These are phyloP conservation scores for Euphorbia celastroides DNA, from an alignment of 441 rosid species.

Conservation along the genomic window DNA sequence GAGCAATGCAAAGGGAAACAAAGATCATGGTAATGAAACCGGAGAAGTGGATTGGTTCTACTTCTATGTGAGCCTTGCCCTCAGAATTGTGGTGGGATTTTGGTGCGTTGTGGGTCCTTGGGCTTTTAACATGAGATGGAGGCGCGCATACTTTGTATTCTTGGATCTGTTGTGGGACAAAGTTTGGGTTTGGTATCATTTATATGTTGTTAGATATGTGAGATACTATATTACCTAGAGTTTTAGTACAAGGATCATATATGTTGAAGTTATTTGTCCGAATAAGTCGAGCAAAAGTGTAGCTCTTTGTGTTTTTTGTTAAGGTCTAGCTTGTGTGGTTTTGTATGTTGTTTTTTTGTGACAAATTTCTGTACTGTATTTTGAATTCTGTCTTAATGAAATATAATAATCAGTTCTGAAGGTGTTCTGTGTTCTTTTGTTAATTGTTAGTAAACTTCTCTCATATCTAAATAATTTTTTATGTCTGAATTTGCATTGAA, in stretches of 20 bases:
- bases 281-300: no score
- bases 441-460: not conserved
- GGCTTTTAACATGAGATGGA: not conserved
- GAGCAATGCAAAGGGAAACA: not conserved
- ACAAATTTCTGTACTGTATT: not conserved
- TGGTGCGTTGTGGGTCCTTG: conserved; percentile 4
- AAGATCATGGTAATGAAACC: not conserved
- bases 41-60: not conserved
- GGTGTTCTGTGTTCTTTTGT: not conserved
- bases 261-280: not conserved
- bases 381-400: not conserved
- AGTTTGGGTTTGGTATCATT: not conserved
- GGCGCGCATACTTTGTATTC: not conserved
- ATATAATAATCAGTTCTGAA: no score
- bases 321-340: no score
- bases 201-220: not conserved
- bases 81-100: conserved; percentile 22
- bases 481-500: no score
- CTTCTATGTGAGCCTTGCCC: conserved; percentile 2
- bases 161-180: not conserved
- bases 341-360: no score
- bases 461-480: no score
- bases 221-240: not conserved
- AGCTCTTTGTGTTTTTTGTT: no score
- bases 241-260: not conserved